phyloP scores from a whole-genome alignment of 2,329 filamentous ascomycete genomes.

The Aspergillus sp. region DNA sequence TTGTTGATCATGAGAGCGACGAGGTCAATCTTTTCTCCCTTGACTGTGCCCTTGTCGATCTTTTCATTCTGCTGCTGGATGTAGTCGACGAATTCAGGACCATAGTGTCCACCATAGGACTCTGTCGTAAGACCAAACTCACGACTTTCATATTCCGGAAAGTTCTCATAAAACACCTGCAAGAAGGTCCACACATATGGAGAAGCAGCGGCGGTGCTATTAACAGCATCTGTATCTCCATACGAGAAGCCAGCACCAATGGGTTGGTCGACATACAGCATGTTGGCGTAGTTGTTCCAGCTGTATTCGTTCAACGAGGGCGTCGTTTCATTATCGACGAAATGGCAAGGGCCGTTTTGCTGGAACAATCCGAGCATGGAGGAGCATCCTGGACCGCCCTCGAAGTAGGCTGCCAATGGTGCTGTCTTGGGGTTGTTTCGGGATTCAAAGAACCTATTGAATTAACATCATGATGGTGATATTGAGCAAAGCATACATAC shows the following conservation, averaged over 20 bases:
- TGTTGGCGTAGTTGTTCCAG: conserved; percentile 58
- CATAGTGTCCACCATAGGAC: conserved; percentile 34
- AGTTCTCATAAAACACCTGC: conserved; percentile 41
- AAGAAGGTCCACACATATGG: conserved; percentile 54
- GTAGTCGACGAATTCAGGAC: conserved; percentile 31
- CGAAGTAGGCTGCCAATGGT: conserved; percentile 43
- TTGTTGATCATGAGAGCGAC: conserved; percentile 55
- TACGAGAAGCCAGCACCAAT: conserved; percentile 53
- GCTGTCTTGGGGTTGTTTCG: conserved; percentile 41
- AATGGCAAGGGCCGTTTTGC: conserved; percentile 42
- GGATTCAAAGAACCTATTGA: conserved; percentile 42
- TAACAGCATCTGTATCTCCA: conserved; percentile 19
- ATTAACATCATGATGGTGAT: neutral
- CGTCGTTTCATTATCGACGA: conserved; percentile 33
- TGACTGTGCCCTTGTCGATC: conserved; percentile 31
- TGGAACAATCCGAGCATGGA: conserved; percentile 38
- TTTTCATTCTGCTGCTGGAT: conserved; percentile 33
- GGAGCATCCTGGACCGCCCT: conserved; percentile 44
- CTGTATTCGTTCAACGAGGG: conserved; percentile 48
- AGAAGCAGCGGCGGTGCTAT: conserved; percentile 44
- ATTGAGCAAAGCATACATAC: conserved; percentile 11
- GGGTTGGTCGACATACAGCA: conserved; percentile 65
- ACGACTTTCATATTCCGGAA: conserved; percentile 34
- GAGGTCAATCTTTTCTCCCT: conserved; percentile 45
- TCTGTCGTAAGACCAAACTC: conserved; percentile 33